Conservation (phyloP, 768 basidiomycete species). For the Macrolepiota albuminosa region DNA sequence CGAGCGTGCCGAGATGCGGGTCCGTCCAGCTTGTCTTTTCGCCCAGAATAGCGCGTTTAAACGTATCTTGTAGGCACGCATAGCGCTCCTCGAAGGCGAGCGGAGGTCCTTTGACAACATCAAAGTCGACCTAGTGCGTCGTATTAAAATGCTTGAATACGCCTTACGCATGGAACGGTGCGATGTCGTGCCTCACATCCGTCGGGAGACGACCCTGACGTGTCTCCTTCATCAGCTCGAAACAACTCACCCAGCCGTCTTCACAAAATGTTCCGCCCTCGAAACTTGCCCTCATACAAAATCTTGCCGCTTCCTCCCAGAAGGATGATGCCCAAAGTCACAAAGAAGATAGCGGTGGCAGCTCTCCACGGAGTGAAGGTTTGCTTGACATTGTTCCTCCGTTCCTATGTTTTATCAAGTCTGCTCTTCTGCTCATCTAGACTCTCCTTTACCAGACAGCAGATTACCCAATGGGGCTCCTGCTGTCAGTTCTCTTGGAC, state of each 20-base stretch:
- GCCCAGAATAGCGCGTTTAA: constrained; percentile 24
- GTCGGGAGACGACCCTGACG: constrained; percentile 26
- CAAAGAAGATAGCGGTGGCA: constrained; percentile 75
- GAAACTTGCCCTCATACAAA: constrained; percentile 62
- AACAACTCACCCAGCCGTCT: constrained; percentile 65
- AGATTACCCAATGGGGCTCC: constrained; percentile 61
- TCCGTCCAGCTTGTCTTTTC: constrained; percentile 37
- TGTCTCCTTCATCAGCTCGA: constrained; percentile 52
- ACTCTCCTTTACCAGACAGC: constrained; percentile 68
- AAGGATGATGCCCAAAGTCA: constrained; percentile 73
- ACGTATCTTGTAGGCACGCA: constrained; percentile 66
- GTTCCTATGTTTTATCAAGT: constrained; percentile 3
- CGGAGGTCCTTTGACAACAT: constrained; percentile 96
- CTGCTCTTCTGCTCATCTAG: constrained; percentile 31
- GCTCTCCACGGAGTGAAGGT: constrained; percentile 88
- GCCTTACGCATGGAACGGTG: constrained; percentile 95
- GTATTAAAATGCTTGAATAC: constrained; percentile 99
- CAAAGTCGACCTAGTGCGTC: constrained; percentile 90
- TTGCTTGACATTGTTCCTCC: background rate
- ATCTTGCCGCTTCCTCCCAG: constrained; percentile 44
- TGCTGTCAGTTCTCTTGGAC: constrained; percentile 37
- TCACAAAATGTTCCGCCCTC: constrained; percentile 56
- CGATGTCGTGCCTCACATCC: constrained; percentile 23
- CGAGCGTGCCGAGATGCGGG: constrained; percentile 98
- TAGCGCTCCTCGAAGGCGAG: constrained; percentile 95